These are phyloP conservation scores for Daldinia bambusicola DNA, from an alignment of 495 filamentous ascomycete genomes.

Conservation along the genomic window DNA sequence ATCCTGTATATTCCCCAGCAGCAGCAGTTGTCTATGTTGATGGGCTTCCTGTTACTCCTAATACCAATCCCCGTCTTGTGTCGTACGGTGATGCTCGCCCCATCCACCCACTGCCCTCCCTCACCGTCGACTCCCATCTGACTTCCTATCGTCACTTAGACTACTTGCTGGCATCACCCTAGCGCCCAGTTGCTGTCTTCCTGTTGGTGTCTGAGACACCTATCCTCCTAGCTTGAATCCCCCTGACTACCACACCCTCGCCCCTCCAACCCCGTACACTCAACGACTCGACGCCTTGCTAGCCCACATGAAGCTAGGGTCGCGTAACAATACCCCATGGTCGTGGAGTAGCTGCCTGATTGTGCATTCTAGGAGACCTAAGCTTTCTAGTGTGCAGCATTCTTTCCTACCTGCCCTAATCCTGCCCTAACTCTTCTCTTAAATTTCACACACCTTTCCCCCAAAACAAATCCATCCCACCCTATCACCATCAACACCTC, in stretches of 20 bases:
- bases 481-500: background rate
- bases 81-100: background rate
- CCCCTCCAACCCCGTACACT: background rate
- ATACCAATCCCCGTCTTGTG: background rate
- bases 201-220: no score
- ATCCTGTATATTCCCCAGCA: background rate
- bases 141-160: background rate
- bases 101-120: no score
- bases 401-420: conserved; percentile 4
- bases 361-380: background rate
- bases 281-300: background rate
- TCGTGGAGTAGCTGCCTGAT: background rate
- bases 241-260: no score
- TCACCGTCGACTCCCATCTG: background rate
- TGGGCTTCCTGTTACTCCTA: background rate
- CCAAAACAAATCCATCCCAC: background rate
- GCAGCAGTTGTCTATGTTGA: background rate
- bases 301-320: background rate
- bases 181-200: no score
- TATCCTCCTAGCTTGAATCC: no score
- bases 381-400: conserved; percentile 1
- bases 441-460: background rate
- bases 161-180: no score
- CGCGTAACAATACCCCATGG: background rate
- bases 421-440: conserved; percentile 2